Evolutionary conservation across 805 yeast species (phyloP), one percentile per base, ranked within the genome.

Genomic region (Candida pini): DNA sequence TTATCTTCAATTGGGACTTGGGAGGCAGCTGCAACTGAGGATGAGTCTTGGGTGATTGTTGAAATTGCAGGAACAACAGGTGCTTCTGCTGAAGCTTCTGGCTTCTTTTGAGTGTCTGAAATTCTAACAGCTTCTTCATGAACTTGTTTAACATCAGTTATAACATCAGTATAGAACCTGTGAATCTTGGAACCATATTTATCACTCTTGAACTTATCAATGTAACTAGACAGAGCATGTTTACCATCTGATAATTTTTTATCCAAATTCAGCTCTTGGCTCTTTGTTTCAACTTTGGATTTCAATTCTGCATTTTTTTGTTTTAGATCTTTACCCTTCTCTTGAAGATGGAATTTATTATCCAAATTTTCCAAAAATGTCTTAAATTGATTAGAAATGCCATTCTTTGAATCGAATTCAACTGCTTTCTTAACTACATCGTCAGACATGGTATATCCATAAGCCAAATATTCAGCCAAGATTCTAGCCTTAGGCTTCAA

Each of bases 401-500:
- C 92, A 49, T 78, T 71, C 48, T 77, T 64, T 44, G 76, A 66
- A 56, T 84, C 92, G 42, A 78, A 64, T 14, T 68, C 74, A 34
- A 80, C 66, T 16, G 86, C 82, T 50, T 69, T 70, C 38, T 71
- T 67, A 28, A 83, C 64, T 32, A 81, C 60, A 33, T 67, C 60
- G 55, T 84, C 92, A 30, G 79, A 68, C 28, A 83, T 57, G 14
- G 67, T 71, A 53, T 84, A 83, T 4, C 94, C 94, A n/a, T 76
- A 72, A 21, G 86, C 68, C 40, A 83, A 64, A 48, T 80, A 72
- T 58, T 83, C 90, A 1, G 92, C 90, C 61, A 82, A 63, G 39
- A 84, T 76, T 14, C 86, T 76, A 36, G 77, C 59, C 51, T 81
- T 81, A 37, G 94, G 94, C 63, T 83, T 83, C 40, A 73, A 75